These are phyloP conservation scores for Thelonectria discophora DNA, from an alignment of 2,329 filamentous ascomycete genomes.

Conservation along the genomic window DNA sequence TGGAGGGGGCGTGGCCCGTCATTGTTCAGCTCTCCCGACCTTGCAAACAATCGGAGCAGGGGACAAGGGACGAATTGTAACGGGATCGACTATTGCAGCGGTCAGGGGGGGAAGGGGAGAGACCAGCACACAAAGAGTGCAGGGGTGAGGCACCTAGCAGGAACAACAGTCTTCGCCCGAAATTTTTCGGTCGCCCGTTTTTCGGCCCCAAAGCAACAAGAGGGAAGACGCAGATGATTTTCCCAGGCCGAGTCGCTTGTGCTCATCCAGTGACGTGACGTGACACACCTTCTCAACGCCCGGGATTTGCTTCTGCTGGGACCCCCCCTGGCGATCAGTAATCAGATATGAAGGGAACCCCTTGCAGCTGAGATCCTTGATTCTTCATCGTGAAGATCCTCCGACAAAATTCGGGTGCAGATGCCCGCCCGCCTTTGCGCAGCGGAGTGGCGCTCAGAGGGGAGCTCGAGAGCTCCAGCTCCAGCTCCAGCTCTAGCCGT, in stretches of 20 bases:
- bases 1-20: slow-evolving; percentile 13
- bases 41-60: slow-evolving; percentile 5
- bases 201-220: slow-evolving; percentile 16
- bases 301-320: background rate
- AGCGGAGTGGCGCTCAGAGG: too few relatives aligned
- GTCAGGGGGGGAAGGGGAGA: background rate
- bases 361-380: slow-evolving; percentile 4
- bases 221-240: background rate
- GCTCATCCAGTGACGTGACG: slow-evolving; percentile 18
- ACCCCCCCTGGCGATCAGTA: slow-evolving; percentile 39
- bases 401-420: slow-evolving; percentile 10
- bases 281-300: slow-evolving; percentile 19
- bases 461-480: too few relatives aligned
- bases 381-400: slow-evolving; percentile 17
- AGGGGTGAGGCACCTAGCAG: slow-evolving; percentile 20
- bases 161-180: slow-evolving; percentile 37
- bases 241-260: slow-evolving; percentile 2
- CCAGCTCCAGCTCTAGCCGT: too few relatives aligned
- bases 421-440: background rate
- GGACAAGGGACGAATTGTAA: slow-evolving; percentile 1
- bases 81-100: background rate
- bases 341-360: slow-evolving; percentile 35
- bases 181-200: slow-evolving; percentile 36
- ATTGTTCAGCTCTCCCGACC: slow-evolving; percentile 10
- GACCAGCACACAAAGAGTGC: background rate